These are phyloP conservation scores for Mortierella alpina DNA, from an alignment of 192 early-diverging fungal species.

Conservation along the genomic window DNA sequence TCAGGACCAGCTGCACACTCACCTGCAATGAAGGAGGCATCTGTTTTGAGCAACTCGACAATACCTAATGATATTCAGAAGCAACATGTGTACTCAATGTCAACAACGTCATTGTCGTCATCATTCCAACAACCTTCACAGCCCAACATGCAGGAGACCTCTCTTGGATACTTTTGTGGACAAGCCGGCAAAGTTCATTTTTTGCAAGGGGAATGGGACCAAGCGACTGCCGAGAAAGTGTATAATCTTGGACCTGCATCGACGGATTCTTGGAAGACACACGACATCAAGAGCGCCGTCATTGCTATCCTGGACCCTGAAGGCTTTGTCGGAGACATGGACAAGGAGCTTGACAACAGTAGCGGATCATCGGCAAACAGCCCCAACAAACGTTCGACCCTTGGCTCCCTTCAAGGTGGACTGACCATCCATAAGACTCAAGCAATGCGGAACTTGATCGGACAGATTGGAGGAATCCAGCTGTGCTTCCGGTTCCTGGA, in stretches of 20 bases:
- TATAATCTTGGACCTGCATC: constrained; percentile 53
- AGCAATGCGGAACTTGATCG: constrained; percentile 49
- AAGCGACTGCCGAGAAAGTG: constrained; percentile 49
- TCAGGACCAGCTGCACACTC: constrained; percentile 1
- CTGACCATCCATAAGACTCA: constrained; percentile 50
- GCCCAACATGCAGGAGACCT: constrained; percentile 15
- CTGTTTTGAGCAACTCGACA: not conserved
- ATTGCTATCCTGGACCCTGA: constrained; percentile 44
- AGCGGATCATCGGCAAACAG: not conserved
- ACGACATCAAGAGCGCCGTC: constrained; percentile 46
- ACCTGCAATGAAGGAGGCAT: constrained; percentile 15
- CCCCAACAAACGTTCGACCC: constrained; percentile 1
- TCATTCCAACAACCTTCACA: not conserved
- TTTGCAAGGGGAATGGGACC: constrained; percentile 55
- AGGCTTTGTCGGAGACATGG: constrained; percentile 40
- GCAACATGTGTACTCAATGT: not conserved
- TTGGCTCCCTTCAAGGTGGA: constrained; percentile 48
- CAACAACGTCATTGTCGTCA: constrained; percentile 5
- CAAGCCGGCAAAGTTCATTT: constrained; percentile 54
- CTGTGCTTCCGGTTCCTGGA: constrained; percentile 54
- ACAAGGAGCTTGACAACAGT: not conserved
- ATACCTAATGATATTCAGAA: constrained; percentile 4
- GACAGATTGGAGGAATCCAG: constrained; percentile 47
- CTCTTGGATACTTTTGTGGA: constrained; percentile 49
- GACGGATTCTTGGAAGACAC: constrained; percentile 42